phyloP scores from a whole-genome alignment of 2,329 filamentous ascomycete species.

The Diaporthe ampelina region DNA sequence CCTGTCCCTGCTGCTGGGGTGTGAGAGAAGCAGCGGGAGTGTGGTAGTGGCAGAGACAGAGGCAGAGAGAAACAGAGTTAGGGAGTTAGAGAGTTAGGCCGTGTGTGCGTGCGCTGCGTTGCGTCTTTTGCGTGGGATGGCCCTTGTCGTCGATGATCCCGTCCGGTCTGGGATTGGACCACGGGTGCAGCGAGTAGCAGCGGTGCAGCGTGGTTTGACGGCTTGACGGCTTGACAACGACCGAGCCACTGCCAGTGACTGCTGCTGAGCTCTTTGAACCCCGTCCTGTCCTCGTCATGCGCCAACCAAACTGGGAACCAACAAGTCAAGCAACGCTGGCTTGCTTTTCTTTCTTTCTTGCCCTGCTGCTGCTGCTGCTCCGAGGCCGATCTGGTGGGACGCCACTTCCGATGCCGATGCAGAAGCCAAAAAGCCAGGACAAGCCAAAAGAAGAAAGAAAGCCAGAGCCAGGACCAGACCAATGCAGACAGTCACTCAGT shows the following conservation, averaged over 20 bases:
- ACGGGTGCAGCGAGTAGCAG: background rate
- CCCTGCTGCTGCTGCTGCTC: no score
- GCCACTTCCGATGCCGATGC: conserved; percentile 24
- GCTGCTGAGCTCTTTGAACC: no score
- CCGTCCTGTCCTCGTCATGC: background rate
- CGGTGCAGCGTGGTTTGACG: no score
- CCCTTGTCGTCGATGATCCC: conserved; percentile 23
- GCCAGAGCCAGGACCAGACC: background rate
- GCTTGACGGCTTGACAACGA: conserved; percentile 1
- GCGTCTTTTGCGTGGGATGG: conserved; percentile 10
- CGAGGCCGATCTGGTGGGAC: conserved; percentile 23
- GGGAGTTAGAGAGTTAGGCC: background rate
- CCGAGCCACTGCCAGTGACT: background rate
- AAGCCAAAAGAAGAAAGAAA: no score
- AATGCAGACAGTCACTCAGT: background rate
- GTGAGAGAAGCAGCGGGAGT: background rate
- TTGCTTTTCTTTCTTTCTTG: background rate
- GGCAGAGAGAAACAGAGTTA: no score
- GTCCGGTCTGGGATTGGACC: conserved; percentile 18
- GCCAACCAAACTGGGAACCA: background rate
- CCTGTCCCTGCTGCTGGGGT: no score
- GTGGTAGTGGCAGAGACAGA: background rate
- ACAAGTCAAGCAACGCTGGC: background rate
- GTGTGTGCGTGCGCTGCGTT: background rate
- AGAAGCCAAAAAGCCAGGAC: background rate